Evolutionary conservation across 768 basidiomycete species (phyloP).

Genomic region (Tricholoma matsutake): DNA sequence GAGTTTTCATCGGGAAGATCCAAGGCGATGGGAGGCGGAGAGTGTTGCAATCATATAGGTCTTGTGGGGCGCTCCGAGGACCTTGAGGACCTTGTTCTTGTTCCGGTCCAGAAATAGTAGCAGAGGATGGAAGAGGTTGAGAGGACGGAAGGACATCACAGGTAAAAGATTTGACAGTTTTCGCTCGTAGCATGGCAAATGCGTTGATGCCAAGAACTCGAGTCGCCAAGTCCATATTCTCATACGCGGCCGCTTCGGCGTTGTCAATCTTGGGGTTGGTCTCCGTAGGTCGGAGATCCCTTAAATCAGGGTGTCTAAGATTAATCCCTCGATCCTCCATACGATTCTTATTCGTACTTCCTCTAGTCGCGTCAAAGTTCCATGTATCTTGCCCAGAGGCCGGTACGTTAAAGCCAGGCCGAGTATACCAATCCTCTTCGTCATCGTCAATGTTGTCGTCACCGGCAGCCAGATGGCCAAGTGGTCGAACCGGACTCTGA

Average conservation of each 20-base stretch:
- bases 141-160: background rate
- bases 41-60: slow-evolving; percentile 44
- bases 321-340: no score
- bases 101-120: background rate
- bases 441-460: background rate
- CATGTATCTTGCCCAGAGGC: background rate
- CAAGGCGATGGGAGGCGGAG: slow-evolving; percentile 36
- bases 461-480: background rate
- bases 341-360: background rate
- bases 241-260: background rate
- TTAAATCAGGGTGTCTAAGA: background rate
- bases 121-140: slow-evolving; percentile 3
- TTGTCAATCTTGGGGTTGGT: background rate
- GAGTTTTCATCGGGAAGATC: slow-evolving; percentile 32
- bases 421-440: background rate
- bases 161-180: slow-evolving; percentile 21
- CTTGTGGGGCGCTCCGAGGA: slow-evolving; percentile 32
- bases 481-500: background rate
- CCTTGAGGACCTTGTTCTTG: slow-evolving; percentile 5
- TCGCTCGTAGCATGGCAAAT: slow-evolving; percentile 41
- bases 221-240: slow-evolving; percentile 18
- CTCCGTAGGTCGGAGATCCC: background rate
- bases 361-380: background rate
- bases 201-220: slow-evolving; percentile 32
- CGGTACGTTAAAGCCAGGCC: background rate